phyloP scores from a whole-genome alignment of 2,329 filamentous ascomycete genomes.

The Diatrype stigma region DNA sequence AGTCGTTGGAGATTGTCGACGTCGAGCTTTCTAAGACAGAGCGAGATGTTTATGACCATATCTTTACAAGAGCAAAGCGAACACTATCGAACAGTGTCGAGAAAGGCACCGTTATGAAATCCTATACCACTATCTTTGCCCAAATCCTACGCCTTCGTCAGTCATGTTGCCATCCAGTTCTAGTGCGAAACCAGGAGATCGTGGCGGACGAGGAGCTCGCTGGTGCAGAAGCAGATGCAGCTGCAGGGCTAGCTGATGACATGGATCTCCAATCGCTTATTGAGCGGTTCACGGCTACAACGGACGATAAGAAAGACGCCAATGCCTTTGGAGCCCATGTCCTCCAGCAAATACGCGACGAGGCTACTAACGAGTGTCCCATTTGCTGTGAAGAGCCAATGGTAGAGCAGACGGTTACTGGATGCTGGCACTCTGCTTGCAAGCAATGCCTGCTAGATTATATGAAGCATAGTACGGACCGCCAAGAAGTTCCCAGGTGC shows the following conservation, averaged over 20 bases:
- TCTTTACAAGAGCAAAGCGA: conserved; percentile 76
- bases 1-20: conserved; percentile 78
- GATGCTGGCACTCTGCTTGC: conserved; percentile 97
- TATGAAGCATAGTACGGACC: conserved; percentile 80
- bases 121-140: conserved; percentile 94
- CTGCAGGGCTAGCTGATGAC: conserved; percentile 81
- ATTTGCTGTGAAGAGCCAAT: conserved; percentile 95
- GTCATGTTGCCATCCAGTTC: conserved; percentile 86
- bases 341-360: conserved; percentile 84
- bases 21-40: conserved; percentile 83
- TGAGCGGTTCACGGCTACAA: conserved; percentile 71
- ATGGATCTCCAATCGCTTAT: conserved; percentile 92
- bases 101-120: conserved; percentile 88
- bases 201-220: conserved; percentile 87
- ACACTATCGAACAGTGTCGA: conserved; percentile 85
- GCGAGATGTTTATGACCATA: conserved; percentile 87
- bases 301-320: conserved; percentile 57
- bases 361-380: conserved; percentile 84
- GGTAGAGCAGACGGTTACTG: conserved; percentile 89
- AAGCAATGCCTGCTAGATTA: conserved; percentile 89
- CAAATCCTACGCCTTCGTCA: conserved; percentile 91
- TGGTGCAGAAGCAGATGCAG: conserved; percentile 70
- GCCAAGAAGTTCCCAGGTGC: conserved; percentile 71
- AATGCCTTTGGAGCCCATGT: conserved; percentile 81
- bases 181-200: conserved; percentile 80